These are phyloP conservation scores for Seiridium unicorne DNA, from an alignment of 2,329 filamentous ascomycete genomes.

Conservation along the genomic window DNA sequence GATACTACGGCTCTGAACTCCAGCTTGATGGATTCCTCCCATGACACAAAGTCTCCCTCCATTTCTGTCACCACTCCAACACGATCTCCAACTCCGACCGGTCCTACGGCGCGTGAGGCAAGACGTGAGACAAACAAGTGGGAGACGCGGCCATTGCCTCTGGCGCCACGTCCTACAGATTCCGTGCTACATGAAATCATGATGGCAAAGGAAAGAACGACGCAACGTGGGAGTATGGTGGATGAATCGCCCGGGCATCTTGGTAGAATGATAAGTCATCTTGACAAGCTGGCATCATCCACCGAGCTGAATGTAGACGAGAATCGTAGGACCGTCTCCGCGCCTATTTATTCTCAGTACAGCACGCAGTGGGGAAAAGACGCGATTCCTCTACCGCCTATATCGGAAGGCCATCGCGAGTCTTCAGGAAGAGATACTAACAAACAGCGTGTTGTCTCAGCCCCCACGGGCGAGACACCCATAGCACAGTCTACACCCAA, in stretches of 20 bases:
- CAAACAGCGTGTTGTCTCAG: slow-evolving; percentile 46
- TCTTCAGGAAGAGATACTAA: slow-evolving; percentile 15
- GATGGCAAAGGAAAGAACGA: slow-evolving; percentile 17
- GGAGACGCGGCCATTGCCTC: slow-evolving; percentile 50
- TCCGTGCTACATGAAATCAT: slow-evolving; percentile 22
- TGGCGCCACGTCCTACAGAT: slow-evolving; percentile 38
- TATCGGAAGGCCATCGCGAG: slow-evolving; percentile 38
- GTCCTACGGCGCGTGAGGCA: background rate
- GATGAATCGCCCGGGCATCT: slow-evolving; percentile 13
- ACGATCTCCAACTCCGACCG: background rate
- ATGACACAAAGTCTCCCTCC: background rate
- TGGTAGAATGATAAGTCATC: slow-evolving; percentile 13
- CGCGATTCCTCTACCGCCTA: slow-evolving; percentile 43
- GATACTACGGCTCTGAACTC: slow-evolving; percentile 7
- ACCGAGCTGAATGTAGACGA: slow-evolving; percentile 21
- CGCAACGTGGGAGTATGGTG: slow-evolving; percentile 1
- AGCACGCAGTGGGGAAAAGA: slow-evolving; percentile 33
- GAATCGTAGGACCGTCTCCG: slow-evolving; percentile 49
- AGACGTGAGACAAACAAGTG: slow-evolving; percentile 27
- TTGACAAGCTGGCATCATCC: slow-evolving; percentile 12
- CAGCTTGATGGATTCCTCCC: background rate
- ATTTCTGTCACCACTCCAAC: background rate
- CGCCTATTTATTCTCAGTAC: slow-evolving; percentile 44
- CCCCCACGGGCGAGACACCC: slow-evolving; percentile 26
- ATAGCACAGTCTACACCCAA: slow-evolving; percentile 19